A percentile compares a stretch with the other conserved stretches of the same genome.
Conservation (phyloP, 805 yeast species). For the Wickerhamomyces queroliae region DNA sequence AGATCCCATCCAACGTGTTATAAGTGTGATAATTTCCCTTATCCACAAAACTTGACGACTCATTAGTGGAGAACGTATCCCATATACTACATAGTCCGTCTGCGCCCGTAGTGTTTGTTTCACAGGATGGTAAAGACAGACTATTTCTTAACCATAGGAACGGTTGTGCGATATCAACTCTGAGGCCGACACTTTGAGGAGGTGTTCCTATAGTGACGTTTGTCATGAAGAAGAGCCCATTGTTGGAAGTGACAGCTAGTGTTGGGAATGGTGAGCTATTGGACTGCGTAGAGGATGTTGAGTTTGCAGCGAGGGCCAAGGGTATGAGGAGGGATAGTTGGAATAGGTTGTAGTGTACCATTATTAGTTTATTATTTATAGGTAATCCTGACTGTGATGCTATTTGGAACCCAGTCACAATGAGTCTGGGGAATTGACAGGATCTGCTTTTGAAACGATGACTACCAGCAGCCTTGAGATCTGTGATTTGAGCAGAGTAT, state of each 20-base stretch:
- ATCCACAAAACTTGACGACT: slow-evolving; percentile 3
- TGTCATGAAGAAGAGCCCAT: slow-evolving; percentile 21
- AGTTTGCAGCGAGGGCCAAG: no score
- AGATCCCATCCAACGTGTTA: slow-evolving; percentile 10
- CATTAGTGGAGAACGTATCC: slow-evolving; percentile 10
- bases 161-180: slow-evolving; percentile 34
- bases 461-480: no score
- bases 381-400: no score
- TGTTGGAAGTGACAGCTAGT: slow-evolving; percentile 3
- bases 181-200: slow-evolving; percentile 21
- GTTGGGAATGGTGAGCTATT: slow-evolving; percentile 11
- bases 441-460: no score
- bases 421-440: no score
- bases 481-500: no score
- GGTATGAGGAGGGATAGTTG: no score
- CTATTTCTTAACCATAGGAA: slow-evolving; percentile 29
- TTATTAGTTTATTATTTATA: no score
- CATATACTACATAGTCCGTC: slow-evolving; percentile 5
- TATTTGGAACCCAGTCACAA: no score
- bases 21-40: not conserved
- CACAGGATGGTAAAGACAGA: slow-evolving; percentile 5
- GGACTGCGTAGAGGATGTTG: no score
- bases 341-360: no score
- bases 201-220: slow-evolving; percentile 28
- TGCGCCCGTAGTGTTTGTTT: slow-evolving; percentile 3